These are phyloP conservation scores for Verbena officinalis DNA, from an alignment of 257 asterid genomes.

Conservation along the genomic window DNA sequence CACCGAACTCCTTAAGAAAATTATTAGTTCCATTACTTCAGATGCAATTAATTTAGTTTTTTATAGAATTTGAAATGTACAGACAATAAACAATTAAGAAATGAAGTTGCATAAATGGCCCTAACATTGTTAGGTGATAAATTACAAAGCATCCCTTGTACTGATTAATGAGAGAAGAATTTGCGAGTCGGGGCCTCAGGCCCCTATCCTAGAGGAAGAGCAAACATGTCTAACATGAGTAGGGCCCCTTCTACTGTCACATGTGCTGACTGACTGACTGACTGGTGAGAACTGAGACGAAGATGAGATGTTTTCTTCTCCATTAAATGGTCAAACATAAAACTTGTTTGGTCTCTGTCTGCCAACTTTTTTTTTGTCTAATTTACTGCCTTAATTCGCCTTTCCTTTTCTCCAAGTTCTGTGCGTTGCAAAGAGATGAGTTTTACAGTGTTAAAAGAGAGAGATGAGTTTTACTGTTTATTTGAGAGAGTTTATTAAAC, in stretches of 20 bases:
- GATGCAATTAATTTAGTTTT: no score
- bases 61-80: no score
- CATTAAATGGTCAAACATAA: conserved; percentile 43
- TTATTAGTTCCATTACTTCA: no score
- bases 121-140: neutral
- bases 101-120: neutral
- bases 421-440: conserved; percentile 24
- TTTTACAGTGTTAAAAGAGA: conserved; percentile 22
- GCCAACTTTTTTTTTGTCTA: neutral
- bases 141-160: neutral
- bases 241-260: conserved; percentile 27
- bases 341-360: neutral
- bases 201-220: conserved; percentile 29
- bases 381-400: conserved; percentile 4
- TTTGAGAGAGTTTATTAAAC: no score
- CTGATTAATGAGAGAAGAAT: neutral
- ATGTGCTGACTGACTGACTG: no score
- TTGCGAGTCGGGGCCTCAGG: no score
- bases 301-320: neutral
- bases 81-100: neutral
- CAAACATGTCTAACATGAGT: conserved; percentile 29
- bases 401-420: neutral
- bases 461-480: conserved; percentile 27
- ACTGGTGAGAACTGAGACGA: no score
- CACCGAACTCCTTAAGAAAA: no score